A percentile compares a stretch with the other conserved stretches of the same genome.
Evolutionary conservation across 2,329 filamentous ascomycete genomes (phyloP).

Genomic region (Colletotrichum endophyticum): DNA sequence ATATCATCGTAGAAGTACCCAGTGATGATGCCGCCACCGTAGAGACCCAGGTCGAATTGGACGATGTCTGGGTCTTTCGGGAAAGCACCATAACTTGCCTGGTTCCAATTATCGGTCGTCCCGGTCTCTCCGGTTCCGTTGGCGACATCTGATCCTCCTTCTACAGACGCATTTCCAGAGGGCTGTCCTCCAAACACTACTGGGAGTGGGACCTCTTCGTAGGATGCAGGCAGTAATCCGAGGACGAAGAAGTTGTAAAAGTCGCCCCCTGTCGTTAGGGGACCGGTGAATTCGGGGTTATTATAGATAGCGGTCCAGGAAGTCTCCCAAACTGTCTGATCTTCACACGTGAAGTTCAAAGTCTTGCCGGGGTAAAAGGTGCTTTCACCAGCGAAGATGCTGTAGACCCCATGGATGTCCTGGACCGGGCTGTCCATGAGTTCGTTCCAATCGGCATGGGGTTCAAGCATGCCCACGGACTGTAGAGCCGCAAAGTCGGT

Average conservation of each 20-base stretch:
- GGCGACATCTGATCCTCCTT: background rate
- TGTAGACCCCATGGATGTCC: background rate
- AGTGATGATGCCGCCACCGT: background rate
- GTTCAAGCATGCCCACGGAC: conserved; percentile 10
- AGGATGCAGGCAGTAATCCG: background rate
- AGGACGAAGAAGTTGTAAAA: conserved; percentile 15
- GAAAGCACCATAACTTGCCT: background rate
- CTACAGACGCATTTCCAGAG: background rate
- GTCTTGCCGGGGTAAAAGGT: conserved; percentile 9
- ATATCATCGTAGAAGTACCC: conserved; percentile 10
- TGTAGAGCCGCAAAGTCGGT: background rate
- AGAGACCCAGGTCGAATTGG: background rate
- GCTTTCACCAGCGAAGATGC: background rate
- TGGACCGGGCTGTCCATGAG: conserved; percentile 9
- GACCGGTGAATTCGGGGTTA: conserved; percentile 3
- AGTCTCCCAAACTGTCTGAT: background rate
- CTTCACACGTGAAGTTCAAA: conserved; percentile 10
- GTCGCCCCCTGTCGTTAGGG: conserved; percentile 3
- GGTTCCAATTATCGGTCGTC: background rate
- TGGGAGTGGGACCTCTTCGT: background rate
- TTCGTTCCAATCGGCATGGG: conserved; percentile 13
- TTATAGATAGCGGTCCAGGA: conserved; percentile 9
- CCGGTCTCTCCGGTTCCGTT: background rate
- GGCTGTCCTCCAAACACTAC: background rate
- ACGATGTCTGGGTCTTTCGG: background rate